A percentile compares a stretch with the other conserved stretches of the same genome.
Evolutionary conservation across 768 basidiomycete genomes (phyloP).

Genomic region (Leccinum pellstonianum): DNA sequence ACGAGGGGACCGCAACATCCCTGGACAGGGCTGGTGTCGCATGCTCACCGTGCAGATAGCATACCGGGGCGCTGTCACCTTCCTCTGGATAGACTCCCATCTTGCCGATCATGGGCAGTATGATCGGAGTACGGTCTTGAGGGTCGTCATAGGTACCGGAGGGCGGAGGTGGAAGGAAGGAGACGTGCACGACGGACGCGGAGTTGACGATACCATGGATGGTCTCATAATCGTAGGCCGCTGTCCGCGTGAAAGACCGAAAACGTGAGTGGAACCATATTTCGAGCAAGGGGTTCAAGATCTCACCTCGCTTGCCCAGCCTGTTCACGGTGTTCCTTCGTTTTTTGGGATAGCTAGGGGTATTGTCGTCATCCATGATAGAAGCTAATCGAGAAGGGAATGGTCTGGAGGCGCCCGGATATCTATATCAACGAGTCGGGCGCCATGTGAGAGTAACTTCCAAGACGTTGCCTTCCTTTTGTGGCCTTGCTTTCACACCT

Average conservation of each 20-base stretch:
- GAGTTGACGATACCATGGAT: constrained; percentile 24
- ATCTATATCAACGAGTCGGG: neutral
- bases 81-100: constrained; percentile 18
- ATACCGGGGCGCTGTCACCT: constrained; percentile 9
- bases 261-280: neutral
- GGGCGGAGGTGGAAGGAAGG: constrained; percentile 22
- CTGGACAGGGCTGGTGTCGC: no score
- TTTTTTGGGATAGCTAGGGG: constrained; percentile 39
- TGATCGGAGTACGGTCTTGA: constrained; percentile 16
- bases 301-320: constrained; percentile 24
- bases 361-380: constrained; percentile 49
- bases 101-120: constrained; percentile 30
- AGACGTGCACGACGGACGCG: constrained; percentile 24
- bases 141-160: constrained; percentile 13
- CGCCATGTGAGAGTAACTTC: no score
- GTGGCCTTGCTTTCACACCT: no score
- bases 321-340: constrained; percentile 25
- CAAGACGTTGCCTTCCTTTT: neutral
- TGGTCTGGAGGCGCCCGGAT: neutral
- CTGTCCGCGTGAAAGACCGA: constrained; percentile 3
- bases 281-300: no score
- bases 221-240: constrained; percentile 23
- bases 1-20: no score
- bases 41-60: constrained; percentile 26
- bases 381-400: neutral